A percentile compares a stretch with the other conserved stretches of the same genome.
Conservation (phyloP, 352 stramenopile genomes). For the Aphanomyces astaci region DNA sequence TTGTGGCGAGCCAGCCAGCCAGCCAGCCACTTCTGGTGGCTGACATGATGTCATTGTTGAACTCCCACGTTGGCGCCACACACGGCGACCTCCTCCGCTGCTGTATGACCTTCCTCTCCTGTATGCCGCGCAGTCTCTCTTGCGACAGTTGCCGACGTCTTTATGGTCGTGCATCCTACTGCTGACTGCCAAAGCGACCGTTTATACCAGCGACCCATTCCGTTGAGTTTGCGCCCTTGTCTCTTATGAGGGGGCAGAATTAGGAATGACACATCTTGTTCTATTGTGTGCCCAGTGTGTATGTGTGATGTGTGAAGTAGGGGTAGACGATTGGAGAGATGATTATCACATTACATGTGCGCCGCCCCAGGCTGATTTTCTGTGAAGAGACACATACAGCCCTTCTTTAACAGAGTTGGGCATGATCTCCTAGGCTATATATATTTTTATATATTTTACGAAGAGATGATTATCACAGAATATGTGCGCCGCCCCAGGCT, state of each 20-base stretch:
- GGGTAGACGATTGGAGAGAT: constrained; percentile 7
- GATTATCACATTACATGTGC: constrained; percentile 24
- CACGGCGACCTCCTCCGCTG: too few species aligned
- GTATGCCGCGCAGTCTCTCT: constrained; percentile 18
- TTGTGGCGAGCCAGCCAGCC: neutral
- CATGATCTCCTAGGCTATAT: constrained; percentile 15
- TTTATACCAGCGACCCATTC: constrained; percentile 24
- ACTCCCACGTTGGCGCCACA: too few species aligned
- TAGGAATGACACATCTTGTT: constrained; percentile 22
- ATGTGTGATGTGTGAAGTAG: neutral
- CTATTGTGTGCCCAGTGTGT: constrained; percentile 7
- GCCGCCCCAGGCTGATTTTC: constrained; percentile 21
- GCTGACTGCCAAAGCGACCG: constrained; percentile 22
- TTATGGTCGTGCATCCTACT: constrained; percentile 20
- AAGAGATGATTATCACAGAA: constrained; percentile 24
- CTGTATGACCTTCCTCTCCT: too few species aligned
- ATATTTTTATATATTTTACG: too few species aligned
- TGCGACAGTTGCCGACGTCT: constrained; percentile 23
- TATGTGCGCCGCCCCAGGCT: constrained; percentile 19
- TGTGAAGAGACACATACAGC: constrained; percentile 20
- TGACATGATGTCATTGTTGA: neutral
- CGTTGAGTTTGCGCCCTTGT: constrained; percentile 23
- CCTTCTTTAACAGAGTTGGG: constrained; percentile 23
- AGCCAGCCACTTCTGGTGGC: neutral
- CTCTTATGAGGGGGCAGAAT: constrained; percentile 17